Base-by-base conservation (phyloP, 148 eudicot genomes). In the Spergularia bocconei region DNA sequence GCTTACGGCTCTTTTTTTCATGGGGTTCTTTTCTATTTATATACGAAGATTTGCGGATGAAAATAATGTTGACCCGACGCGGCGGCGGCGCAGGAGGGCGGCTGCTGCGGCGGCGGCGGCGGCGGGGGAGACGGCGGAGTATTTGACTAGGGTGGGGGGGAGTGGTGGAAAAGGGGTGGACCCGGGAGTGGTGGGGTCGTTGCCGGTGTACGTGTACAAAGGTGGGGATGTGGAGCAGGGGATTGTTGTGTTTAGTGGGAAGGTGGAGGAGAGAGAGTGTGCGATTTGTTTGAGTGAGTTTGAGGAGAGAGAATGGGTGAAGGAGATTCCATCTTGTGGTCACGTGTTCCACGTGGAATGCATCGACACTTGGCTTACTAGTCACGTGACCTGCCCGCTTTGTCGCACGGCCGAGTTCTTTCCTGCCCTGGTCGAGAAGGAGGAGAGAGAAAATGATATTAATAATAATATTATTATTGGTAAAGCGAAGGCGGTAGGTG, bases 341-440 rank as follows among this genome's bases (percentile, higher is more conserved):
- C 86, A 83, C 83, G 79, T 80, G 79, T 83, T 80, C 44, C 86
- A 83, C 33, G 79, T 83, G 0, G 70, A 11, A 6, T 92, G 97
- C n/a, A 73, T 92, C 55, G 97, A 92, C 85, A 84, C 77, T 86
- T 92, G 97, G 97, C 85, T 92, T 7, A 16, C 16, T 0, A 75
- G 81, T 72, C 89, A 90, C 79, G 92, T 85, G 83, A 85, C 97
- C n/a, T 92, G 97, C 47, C 97, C 97, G 0, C 70, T 92, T 3
- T 92, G 87, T 61, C 73, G 87, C 57, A 76, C 85, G 55, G 79
- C 67, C 25, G 73, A 67, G 47, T 29, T 83, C 5, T 69, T 83
- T 1, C 25, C 73, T 6, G 38, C 13, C 47, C 73, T 5, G 19
- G 74, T 33, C 55, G 62, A 16, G n/a, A 67, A 6, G 51, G 69